Evolutionary conservation across 1,284 basidiomycete species (phyloP), one percentile per base, ranked within the genome.

Genomic region (Ceratobasidium sp.): DNA sequence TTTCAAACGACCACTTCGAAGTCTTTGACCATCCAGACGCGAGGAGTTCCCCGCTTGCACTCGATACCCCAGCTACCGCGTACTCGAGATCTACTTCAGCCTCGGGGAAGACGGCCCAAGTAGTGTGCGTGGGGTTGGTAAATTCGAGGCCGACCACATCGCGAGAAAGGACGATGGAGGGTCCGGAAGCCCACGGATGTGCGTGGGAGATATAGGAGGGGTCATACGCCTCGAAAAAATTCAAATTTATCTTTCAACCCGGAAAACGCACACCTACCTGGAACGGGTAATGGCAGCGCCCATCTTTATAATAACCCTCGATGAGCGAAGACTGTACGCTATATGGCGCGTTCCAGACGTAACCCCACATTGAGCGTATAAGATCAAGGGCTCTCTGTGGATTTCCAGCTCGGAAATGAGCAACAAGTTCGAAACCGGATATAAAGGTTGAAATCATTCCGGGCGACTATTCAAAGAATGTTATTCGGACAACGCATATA

Each of bases 401-500:
- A 20, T 74, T n/a, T 9, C 59, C 59, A 15, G 71, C 71, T 46
- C 61, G 38, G 48, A 74, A 74, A 42, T 74, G 71, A 26, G 71
- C 71, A 50, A 74, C 50, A 50, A 74, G 59, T 28, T 74, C 71
- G 26, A 74, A 74, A n/a, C 71, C 71, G 7, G 71, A 74, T 38
- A 74, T 74, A 54, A 74, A 74, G 2, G 71, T 74, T 7, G 71
- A 74, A 38, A 74, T 74, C 71, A 74, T 74, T 17, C 71, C 71
- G 13, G 71, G 71, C 38, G 71, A 74, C 71, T 74, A 20, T 33
- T 42, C 2, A 46, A 13, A 48, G 38, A 61, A 40, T 48, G 56
- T 12, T 50, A n/a, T 44, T 20, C 38, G 42, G 15, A 50, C 15
- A 44, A 23, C 38, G 33, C 42, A 44, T 64, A 42, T 40, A 74